These are phyloP conservation scores for Aureobasidium sp. DNA, from an alignment of 2,329 filamentous ascomycete species.

Conservation along the genomic window DNA sequence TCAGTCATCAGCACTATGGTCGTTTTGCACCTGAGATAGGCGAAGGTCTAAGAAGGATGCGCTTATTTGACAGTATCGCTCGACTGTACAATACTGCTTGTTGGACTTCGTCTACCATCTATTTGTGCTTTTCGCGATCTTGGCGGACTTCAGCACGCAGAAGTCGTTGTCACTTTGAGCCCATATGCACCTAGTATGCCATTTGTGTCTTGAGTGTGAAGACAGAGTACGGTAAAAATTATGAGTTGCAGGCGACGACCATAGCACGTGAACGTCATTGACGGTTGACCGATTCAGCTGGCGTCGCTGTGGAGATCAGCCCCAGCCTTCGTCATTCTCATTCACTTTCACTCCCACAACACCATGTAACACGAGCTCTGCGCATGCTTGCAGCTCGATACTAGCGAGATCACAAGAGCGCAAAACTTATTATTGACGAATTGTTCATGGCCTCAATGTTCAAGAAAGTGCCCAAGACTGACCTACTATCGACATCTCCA, in stretches of 20 bases:
- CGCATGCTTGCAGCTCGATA: background rate
- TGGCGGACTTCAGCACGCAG: too few relatives aligned
- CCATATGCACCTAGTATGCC: too few relatives aligned
- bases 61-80: background rate
- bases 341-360: background rate
- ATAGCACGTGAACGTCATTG: background rate
- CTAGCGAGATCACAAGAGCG: too few relatives aligned
- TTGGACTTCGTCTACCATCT: too few relatives aligned
- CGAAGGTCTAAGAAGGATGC: background rate
- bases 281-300: background rate
- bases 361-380: background rate
- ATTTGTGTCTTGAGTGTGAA: too few relatives aligned
- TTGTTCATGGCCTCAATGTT: constrained; percentile 2
- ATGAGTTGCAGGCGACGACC: background rate
- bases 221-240: too few relatives aligned
- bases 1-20: background rate
- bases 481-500: background rate
- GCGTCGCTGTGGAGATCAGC: constrained; percentile 2
- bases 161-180: too few relatives aligned
- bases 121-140: too few relatives aligned
- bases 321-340: background rate
- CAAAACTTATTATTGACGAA: background rate
- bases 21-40: background rate
- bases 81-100: background rate
- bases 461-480: constrained; percentile 10